Percentiles rank a stretch among this genome's conserved stretches.
These are phyloP conservation scores for Amylostereum chailletii DNA, from an alignment of 1,284 basidiomycete genomes.

Conservation along the genomic window DNA sequence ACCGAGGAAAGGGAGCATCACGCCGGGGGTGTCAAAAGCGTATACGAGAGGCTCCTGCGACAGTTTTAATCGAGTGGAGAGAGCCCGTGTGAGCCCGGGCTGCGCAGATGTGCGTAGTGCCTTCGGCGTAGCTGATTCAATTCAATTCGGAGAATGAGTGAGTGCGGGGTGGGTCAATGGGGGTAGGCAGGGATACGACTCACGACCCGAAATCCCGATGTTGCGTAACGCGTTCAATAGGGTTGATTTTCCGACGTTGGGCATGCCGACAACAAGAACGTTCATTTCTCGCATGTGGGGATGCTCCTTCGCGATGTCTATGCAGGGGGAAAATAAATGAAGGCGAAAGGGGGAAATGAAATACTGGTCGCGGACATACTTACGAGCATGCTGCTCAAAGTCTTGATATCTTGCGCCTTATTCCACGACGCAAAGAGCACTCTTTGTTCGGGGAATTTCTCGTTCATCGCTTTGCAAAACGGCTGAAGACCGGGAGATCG, in stretches of 20 bases:
- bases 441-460: constrained; percentile 58
- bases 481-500: constrained; percentile 34
- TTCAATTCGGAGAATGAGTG: neutral
- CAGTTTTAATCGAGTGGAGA: constrained; percentile 80
- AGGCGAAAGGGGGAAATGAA: neutral
- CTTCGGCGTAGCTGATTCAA: constrained; percentile 54
- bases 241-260: constrained; percentile 97
- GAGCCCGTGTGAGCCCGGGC: constrained; percentile 79
- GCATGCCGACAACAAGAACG: constrained; percentile 93
- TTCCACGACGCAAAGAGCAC: constrained; percentile 67
- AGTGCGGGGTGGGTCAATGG: neutral
- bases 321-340: neutral
- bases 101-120: constrained; percentile 85
- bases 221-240: constrained; percentile 87
- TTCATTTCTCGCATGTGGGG: constrained; percentile 69
- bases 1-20: constrained; percentile 96
- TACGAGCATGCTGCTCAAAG: constrained; percentile 57
- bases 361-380: constrained; percentile 40
- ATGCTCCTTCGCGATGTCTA: constrained; percentile 64
- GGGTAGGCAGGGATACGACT: constrained; percentile 21
- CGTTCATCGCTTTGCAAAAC: constrained; percentile 58
- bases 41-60: constrained; percentile 79
- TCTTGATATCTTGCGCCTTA: constrained; percentile 51
- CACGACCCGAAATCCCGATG: constrained; percentile 83
- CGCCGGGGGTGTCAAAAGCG: constrained; percentile 92